A percentile compares a stretch with the other conserved stretches of the same genome.
phyloP scores from a whole-genome alignment of 2,329 filamentous ascomycete genomes.

The Ophiostoma fasciatum region DNA sequence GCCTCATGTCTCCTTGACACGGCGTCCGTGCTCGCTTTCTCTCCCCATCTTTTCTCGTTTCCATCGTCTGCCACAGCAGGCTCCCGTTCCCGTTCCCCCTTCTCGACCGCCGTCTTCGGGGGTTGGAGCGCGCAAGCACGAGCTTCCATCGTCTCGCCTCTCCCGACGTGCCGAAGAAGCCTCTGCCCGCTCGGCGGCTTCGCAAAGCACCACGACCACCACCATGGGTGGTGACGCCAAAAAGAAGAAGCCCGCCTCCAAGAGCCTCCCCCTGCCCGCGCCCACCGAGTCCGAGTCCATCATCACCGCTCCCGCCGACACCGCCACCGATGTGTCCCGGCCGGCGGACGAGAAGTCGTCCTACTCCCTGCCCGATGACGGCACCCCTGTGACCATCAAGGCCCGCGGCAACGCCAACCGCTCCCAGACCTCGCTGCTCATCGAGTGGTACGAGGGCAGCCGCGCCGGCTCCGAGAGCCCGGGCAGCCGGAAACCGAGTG shows the following conservation, averaged over 20 bases:
- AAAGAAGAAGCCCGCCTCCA: constrained; percentile 19
- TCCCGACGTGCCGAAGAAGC: no score
- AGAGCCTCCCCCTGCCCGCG: constrained; percentile 58
- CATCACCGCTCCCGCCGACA: constrained; percentile 38
- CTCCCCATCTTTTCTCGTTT: no score
- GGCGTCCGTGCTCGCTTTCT: no score
- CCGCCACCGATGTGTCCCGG: constrained; percentile 54
- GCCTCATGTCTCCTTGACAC: no score
- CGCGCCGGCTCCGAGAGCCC: constrained; percentile 38
- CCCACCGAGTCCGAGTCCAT: constrained; percentile 57
- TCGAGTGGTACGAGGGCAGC: constrained; percentile 85
- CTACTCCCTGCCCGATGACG: constrained; percentile 73
- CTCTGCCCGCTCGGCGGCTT: no score
- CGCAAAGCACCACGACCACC: no score
- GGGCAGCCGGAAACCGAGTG: constrained; percentile 62
- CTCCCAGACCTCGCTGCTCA: constrained; percentile 81
- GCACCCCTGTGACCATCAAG: constrained; percentile 81
- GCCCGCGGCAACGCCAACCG: constrained; percentile 48
- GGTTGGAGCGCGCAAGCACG: no score
- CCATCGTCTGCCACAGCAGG: no score
- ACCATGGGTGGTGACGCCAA: constrained; percentile 31
- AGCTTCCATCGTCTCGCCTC: no score
- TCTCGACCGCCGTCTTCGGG: no score
- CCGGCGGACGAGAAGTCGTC: constrained; percentile 56
- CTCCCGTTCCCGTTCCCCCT: no score